A percentile compares a stretch with the other conserved stretches of the same genome.
These are phyloP conservation scores for Populus nigra DNA, from an alignment of 345 rosid genomes.

Conservation along the genomic window DNA sequence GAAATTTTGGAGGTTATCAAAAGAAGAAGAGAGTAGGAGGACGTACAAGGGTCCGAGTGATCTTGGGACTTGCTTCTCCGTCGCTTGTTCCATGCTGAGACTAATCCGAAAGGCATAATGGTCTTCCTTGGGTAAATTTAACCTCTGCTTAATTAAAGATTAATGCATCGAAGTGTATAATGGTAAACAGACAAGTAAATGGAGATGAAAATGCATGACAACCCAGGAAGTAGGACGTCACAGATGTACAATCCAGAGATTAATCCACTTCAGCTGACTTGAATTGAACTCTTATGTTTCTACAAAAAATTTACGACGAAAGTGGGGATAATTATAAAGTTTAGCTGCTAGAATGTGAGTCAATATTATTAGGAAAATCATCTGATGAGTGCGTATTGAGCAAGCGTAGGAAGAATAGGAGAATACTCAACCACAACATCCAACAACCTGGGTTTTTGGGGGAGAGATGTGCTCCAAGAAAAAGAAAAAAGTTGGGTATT, in stretches of 20 bases:
- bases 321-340: constrained; percentile 18
- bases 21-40: constrained; percentile 19
- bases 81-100: constrained; percentile 93
- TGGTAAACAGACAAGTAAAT: constrained; percentile 14
- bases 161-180: constrained; percentile 2
- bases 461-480: constrained; percentile 58
- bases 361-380: constrained; percentile 20
- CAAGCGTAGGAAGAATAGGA: constrained; percentile 43
- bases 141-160: constrained; percentile 15
- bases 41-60: constrained; percentile 78
- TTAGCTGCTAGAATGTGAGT: constrained; percentile 14
- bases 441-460: constrained; percentile 37
- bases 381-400: constrained; percentile 34
- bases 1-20: constrained; percentile 7
- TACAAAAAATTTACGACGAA: constrained; percentile 11
- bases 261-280: neutral
- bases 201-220: constrained; percentile 12
- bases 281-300: neutral
- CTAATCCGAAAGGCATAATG: constrained; percentile 75
- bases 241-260: constrained; percentile 6
- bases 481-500: constrained; percentile 49
- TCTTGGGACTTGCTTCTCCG: constrained; percentile 86
- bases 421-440: constrained; percentile 46
- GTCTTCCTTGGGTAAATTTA: neutral
- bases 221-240: neutral